phyloP scores from a whole-genome alignment of 1,284 basidiomycete genomes.

The Moniliophthora roreri region DNA sequence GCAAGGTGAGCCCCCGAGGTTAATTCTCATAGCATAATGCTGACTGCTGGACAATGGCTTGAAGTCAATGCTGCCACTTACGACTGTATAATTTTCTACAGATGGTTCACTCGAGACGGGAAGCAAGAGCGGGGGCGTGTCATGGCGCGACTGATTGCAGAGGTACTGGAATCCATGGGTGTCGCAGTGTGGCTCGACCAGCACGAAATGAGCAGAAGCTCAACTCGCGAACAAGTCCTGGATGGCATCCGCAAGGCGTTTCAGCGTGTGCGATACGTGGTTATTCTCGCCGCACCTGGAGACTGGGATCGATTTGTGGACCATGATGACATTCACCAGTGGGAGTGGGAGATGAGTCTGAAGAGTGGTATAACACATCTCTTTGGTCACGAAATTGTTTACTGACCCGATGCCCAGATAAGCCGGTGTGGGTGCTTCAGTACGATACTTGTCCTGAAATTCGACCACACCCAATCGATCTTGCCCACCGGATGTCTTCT shows the following conservation, averaged over 20 bases:
- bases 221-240: conserved; percentile 1
- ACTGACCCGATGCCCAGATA: background rate
- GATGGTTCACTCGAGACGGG: conserved; percentile 5
- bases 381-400: background rate
- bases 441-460: background rate
- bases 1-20: too few species aligned
- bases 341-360: conserved; percentile 7
- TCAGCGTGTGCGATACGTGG: conserved; percentile 3
- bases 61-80: background rate
- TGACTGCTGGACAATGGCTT: background rate
- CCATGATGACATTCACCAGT: conserved; percentile 3
- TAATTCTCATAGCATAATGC: too few species aligned
- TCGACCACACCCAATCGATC: too few species aligned
- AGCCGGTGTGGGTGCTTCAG: conserved; percentile 3
- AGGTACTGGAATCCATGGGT: background rate
- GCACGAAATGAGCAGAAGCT: background rate
- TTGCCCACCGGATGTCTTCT: too few species aligned
- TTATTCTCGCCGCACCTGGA: conserved; percentile 5
- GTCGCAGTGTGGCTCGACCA: conserved; percentile 5
- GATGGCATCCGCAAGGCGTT: background rate
- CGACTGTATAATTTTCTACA: conserved; percentile 4
- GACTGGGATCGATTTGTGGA: conserved; percentile 5
- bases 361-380: conserved; percentile 3
- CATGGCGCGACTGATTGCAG: conserved; percentile 3
- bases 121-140: conserved; percentile 2